phyloP scores from a whole-genome alignment of 257 asterid genomes.

The Scutellaria minor region DNA sequence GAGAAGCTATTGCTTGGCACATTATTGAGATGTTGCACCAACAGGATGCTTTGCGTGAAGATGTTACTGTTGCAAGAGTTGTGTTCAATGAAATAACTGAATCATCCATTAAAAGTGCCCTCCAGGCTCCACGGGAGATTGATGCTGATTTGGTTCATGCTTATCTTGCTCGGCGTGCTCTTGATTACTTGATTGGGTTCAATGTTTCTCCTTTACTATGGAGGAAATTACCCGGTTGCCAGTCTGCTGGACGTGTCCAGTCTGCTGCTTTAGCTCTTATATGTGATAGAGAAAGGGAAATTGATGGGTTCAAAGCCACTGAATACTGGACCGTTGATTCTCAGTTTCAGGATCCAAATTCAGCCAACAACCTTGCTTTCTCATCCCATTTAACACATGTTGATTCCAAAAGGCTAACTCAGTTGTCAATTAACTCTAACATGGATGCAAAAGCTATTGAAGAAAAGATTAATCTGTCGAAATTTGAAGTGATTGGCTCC shows the following conservation, averaged over 20 bases:
- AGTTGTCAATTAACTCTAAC: constrained; percentile 61
- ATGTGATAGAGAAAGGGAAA: constrained; percentile 89
- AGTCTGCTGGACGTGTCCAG: constrained; percentile 97
- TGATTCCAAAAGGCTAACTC: constrained; percentile 57
- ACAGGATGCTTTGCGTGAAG: constrained; percentile 79
- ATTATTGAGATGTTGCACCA: constrained; percentile 90
- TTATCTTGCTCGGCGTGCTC: constrained; percentile 95
- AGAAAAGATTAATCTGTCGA: constrained; percentile 54
- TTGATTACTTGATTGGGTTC: constrained; percentile 95
- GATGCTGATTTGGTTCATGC: constrained; percentile 83
- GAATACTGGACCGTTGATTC: constrained; percentile 85
- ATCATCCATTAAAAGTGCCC: constrained; percentile 84
- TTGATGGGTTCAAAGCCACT: constrained; percentile 68
- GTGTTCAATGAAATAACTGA: constrained; percentile 88
- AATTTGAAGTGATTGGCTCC: constrained; percentile 57
- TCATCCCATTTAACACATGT: constrained; percentile 66
- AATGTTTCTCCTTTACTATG: constrained; percentile 91
- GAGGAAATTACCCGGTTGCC: constrained; percentile 97
- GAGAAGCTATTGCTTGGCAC: constrained; percentile 99
- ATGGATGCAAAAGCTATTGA: constrained; percentile 66
- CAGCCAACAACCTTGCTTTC: constrained; percentile 40
- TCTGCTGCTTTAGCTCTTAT: constrained; percentile 91
- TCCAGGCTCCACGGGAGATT: constrained; percentile 80
- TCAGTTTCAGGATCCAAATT: constrained; percentile 50
- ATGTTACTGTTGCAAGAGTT: constrained; percentile 78